Evolutionary conservation across 495 filamentous ascomycete species (phyloP).

Genomic region (Penicillium canescens): DNA sequence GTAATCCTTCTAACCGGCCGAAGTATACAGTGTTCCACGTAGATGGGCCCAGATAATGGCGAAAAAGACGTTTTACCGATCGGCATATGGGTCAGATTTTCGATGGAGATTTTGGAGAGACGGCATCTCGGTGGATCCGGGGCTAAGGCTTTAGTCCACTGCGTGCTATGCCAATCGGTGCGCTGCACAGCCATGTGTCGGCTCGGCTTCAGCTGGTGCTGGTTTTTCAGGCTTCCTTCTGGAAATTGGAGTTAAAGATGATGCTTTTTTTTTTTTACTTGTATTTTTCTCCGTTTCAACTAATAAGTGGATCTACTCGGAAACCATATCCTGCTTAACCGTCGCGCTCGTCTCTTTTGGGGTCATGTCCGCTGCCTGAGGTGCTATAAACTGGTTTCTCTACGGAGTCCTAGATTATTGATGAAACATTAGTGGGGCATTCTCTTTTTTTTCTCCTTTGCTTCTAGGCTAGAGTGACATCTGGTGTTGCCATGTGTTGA

Average conservation of each 20-base stretch:
- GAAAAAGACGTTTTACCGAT: background rate
- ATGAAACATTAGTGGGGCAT: no score
- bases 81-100: background rate
- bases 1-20: background rate
- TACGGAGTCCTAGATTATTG: no score
- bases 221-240: slow-evolving; percentile 2
- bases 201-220: slow-evolving; percentile 27
- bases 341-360: background rate
- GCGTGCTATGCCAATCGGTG: slow-evolving; percentile 21
- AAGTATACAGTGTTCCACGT: background rate
- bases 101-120: background rate
- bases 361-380: background rate
- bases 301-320: background rate
- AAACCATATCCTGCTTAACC: background rate
- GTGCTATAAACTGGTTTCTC: background rate
- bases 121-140: slow-evolving; percentile 18
- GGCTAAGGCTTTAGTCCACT: slow-evolving; percentile 22
- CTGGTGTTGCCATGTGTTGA: no score
- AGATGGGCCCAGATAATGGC: background rate
- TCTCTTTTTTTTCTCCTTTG: no score
- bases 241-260: background rate
- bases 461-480: no score
- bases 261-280: background rate
- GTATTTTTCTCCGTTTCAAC: background rate
- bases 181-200: slow-evolving; percentile 14